phyloP scores from a whole-genome alignment of 257 asterid species.

The Henckelia pumila region DNA sequence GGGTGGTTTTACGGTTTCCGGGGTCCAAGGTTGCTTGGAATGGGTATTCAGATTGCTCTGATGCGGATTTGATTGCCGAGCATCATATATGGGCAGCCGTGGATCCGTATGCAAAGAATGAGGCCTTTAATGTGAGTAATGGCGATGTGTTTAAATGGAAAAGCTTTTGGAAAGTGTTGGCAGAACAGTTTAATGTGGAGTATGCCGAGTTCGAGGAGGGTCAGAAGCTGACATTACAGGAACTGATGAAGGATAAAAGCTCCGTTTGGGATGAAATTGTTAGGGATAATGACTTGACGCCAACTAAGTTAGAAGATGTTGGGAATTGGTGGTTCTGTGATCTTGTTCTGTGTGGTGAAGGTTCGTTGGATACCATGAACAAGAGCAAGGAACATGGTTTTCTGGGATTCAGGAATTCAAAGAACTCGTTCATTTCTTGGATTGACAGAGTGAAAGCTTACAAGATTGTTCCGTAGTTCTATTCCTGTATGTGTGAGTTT shows the following conservation, averaged over 20 bases:
- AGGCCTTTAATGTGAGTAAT: conserved; percentile 82
- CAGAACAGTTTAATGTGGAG: conserved; percentile 75
- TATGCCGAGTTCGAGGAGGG: conserved; percentile 61
- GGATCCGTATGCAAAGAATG: conserved; percentile 88
- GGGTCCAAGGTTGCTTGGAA: conserved; percentile 77
- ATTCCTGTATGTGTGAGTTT: conserved; percentile 5
- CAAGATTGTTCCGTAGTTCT: conserved; percentile 65
- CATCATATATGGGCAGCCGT: conserved; percentile 96
- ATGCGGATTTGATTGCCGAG: conserved; percentile 90
- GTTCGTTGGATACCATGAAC: conserved; percentile 70
- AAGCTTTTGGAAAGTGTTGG: conserved; percentile 87
- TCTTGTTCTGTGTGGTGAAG: conserved; percentile 23
- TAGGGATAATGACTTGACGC: conserved; percentile 54
- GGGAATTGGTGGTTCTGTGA: conserved; percentile 86
- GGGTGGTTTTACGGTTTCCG: conserved; percentile 61
- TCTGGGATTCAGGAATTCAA: conserved; percentile 82
- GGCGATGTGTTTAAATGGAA: conserved; percentile 94
- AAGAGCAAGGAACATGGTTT: conserved; percentile 97
- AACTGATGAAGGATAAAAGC: conserved; percentile 77
- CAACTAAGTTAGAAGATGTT: conserved; percentile 63
- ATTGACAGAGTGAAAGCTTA: conserved; percentile 74
- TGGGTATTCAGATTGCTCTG: conserved; percentile 69
- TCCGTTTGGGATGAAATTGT: conserved; percentile 83
- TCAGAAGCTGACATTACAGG: conserved; percentile 40
- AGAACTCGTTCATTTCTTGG: conserved; percentile 74